phyloP scores from a whole-genome alignment of 371 early-diverging fungal species.

The Conidiobolus incongruus region DNA sequence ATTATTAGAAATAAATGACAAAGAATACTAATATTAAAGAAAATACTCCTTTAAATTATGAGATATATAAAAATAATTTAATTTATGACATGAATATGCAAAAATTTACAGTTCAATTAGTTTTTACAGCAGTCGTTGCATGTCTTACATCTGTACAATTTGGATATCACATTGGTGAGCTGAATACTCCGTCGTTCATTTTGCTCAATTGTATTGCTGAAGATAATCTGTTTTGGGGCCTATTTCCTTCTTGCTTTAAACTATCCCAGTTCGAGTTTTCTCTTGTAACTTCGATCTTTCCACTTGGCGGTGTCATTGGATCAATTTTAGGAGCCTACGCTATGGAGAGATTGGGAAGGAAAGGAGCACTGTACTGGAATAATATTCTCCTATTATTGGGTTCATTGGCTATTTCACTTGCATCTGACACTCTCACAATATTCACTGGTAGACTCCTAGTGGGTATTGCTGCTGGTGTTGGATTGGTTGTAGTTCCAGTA shows the following conservation, averaged over 20 bases:
- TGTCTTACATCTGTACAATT: constrained; percentile 42
- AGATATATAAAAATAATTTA: no score
- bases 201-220: constrained; percentile 30
- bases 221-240: neutral
- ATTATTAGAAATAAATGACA: no score
- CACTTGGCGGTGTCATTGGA: constrained; percentile 62
- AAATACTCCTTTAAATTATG: no score
- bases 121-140: neutral
- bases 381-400: constrained; percentile 33
- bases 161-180: constrained; percentile 63
- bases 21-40: no score
- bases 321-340: constrained; percentile 43
- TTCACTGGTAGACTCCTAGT: constrained; percentile 57
- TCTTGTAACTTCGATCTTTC: constrained; percentile 41
- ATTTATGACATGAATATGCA: no score
- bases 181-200: constrained; percentile 46
- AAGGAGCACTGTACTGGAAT: constrained; percentile 36
- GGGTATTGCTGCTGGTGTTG: constrained; percentile 67
- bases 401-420: constrained; percentile 34
- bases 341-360: constrained; percentile 50
- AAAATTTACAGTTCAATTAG: no score
- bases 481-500: constrained; percentile 62
- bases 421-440: constrained; percentile 20
- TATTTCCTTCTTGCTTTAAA: constrained; percentile 58
- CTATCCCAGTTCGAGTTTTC: constrained; percentile 54